A percentile compares a stretch with the other conserved stretches of the same genome.
phyloP scores from a whole-genome alignment of 768 basidiomycete species.

The Calocybe gangraenosa region DNA sequence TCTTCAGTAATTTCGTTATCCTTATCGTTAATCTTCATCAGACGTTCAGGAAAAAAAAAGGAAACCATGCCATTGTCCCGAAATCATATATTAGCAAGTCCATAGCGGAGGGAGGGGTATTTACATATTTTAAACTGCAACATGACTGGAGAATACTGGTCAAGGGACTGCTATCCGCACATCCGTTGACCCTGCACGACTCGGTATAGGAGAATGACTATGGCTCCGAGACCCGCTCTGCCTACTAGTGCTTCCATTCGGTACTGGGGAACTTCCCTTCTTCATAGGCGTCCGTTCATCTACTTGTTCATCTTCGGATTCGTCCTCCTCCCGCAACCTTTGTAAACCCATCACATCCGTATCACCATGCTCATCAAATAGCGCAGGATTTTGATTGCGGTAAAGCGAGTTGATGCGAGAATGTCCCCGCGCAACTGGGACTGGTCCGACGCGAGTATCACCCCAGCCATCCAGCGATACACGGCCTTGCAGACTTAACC shows the following conservation, averaged over 20 bases:
- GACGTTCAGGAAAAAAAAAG: too few relatives aligned
- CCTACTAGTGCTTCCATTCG: conserved; percentile 15
- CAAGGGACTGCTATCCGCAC: conserved; percentile 13
- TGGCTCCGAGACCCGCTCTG: conserved; percentile 46
- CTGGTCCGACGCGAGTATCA: conserved; percentile 22
- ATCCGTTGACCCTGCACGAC: conserved; percentile 14
- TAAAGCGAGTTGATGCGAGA: conserved; percentile 65
- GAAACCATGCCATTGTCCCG: conserved; percentile 14
- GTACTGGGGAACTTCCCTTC: conserved; percentile 18
- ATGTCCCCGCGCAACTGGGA: conserved; percentile 33
- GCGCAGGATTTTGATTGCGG: conserved; percentile 50
- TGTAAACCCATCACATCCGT: conserved; percentile 50
- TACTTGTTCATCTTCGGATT: conserved; percentile 45
- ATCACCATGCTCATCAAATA: conserved; percentile 60
- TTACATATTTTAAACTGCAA: conserved; percentile 6
- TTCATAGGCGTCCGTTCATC: conserved; percentile 42
- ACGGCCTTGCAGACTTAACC: conserved; percentile 77
- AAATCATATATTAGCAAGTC: conserved; percentile 15
- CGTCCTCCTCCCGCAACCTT: conserved; percentile 66
- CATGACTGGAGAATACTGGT: background rate
- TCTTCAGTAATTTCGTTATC: too few relatives aligned
- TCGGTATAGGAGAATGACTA: conserved; percentile 46
- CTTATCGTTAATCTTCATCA: too few relatives aligned
- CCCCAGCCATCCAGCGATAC: conserved; percentile 79
- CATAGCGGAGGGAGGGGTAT: conserved; percentile 14